A percentile compares a stretch with the other conserved stretches of the same genome.
Evolutionary conservation across 305 asterid genomes (phyloP).

Genomic region (Fraxinus velutina): DNA sequence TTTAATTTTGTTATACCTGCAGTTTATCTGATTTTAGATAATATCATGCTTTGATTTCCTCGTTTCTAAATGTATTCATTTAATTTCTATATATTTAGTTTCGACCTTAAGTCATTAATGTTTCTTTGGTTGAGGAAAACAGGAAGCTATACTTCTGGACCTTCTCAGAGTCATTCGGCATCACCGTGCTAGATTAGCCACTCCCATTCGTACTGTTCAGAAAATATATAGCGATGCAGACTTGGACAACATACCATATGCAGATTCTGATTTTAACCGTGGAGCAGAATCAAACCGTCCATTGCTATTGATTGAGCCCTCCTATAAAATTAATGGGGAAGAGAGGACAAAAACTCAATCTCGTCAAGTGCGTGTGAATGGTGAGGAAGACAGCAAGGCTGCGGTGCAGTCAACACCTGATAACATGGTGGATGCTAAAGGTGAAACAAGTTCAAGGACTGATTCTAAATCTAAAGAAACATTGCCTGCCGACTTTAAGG

Average conservation of each 20-base stretch:
- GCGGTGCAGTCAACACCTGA: constrained; percentile 42
- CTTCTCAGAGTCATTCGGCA: constrained; percentile 82
- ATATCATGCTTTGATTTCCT: background rate
- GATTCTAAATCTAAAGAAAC: constrained; percentile 31
- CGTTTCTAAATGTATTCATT: background rate
- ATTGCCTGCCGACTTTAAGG: constrained; percentile 5
- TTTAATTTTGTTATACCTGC: background rate
- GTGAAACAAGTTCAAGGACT: constrained; percentile 27
- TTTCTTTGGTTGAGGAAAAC: constrained; percentile 23
- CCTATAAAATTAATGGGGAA: constrained; percentile 63
- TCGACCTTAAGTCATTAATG: background rate
- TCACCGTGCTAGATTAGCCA: constrained; percentile 94
- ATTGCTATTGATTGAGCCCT: constrained; percentile 59
- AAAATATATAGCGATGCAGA: constrained; percentile 62
- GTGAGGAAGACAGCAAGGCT: constrained; percentile 48
- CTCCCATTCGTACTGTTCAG: constrained; percentile 91
- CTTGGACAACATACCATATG: constrained; percentile 53
- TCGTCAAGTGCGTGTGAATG: constrained; percentile 38
- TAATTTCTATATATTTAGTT: constrained; percentile 13
- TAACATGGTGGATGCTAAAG: constrained; percentile 37
- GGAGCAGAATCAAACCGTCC: constrained; percentile 57
- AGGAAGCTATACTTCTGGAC: constrained; percentile 84
- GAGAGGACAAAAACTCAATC: constrained; percentile 55
- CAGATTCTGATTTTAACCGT: constrained; percentile 48
- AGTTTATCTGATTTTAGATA: background rate